Base-by-base conservation (phyloP, 1,139 yeast species). In the Pichia norvegensis region DNA sequence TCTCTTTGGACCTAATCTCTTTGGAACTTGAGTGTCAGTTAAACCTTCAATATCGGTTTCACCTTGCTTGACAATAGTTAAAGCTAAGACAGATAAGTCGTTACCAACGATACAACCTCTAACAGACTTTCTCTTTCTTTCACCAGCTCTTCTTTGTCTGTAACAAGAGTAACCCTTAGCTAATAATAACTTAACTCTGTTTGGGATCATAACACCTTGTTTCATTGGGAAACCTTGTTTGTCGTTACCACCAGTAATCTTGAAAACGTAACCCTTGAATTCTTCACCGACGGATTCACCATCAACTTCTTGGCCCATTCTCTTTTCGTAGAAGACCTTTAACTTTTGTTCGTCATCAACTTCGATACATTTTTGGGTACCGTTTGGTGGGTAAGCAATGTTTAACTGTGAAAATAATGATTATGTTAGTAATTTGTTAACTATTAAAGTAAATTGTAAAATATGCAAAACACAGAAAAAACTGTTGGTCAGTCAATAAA, bases 161-260 rank as follows among this genome's bases (percentile, higher is more conserved):
- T 92, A 92, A 83, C 97, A 90, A 67, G 97, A 86, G 81, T 79
- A 85, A 68, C 95, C 96, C 77, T 86, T 82, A 65, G 95, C 72
- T 71, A 92, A 80, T 71, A 94, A 81, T 67, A 92, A 83, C 74
- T 86, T 88, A 67, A 94, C 97, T 85, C 98, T 95, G 82, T 95
- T 87, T 76, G 98, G 97, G 80, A 87, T 95, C 82, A 92, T 79
- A 61, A 92, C 98, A 83, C 97, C 97, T 79, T 92, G 98, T 77
- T 90, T 92, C 98, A 94, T 92, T 78, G 98, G 97, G 96, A 92
- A 94, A 80, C 98, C 98, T 81, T 92, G 98, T 79, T 92, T 92
- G 80, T 92, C 98, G 85, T 94, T 94, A 84, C 98, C 98, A 71
- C 98, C 98, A 65, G 97, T 78, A 74, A 92, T 90, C 81, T 82